Base-by-base conservation (phyloP, 2,329 filamentous ascomycete species). In the Lasiodiplodia gonubiensis region DNA sequence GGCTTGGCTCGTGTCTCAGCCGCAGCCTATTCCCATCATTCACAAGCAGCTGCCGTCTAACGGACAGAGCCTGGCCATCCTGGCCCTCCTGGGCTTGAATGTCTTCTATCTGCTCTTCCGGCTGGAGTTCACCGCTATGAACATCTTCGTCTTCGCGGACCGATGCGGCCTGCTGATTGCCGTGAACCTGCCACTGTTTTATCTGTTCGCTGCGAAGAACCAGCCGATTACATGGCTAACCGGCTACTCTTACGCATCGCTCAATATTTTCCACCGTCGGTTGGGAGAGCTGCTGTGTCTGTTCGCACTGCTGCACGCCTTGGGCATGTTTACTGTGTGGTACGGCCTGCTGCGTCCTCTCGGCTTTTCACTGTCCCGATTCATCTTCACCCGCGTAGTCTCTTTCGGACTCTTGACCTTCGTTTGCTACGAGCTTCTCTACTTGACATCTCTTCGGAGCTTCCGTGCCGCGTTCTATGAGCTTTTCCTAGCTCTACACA, bases 191-290 rank as follows among this genome's bases (percentile, higher is more conserved):
- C 83, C 84, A 3, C 75, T 85, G 48, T 80, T 90, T 3, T 90
- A 91, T 74, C 79, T 90, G 4, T 80, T 91, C 3, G 84, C 86
- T 2, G 88, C 89, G 37, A 91, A 91, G 75, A 90, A 88, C 68
- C 88, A 90, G 69, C 89, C 88, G 0, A 73, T 90, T 39, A 85
- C 86, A 68, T 71, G 82, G 2, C 78, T 91, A 21, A 90, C 88
- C 0, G 88, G 88, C 4, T 84, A 85, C 69, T 90, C 88, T 0
- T 91, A 91, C 72, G 88, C 90, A 75, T 84, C 86, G 5, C 79
- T 90, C 51, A 90, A 90, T 73, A 85, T 90, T 54, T 84, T 90
- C 66, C 88, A 91, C 73, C 85, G 88, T 42, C 82, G 88, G 4
- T 80, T 90, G 1, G 88, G 88, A 27, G 88, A 90, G 74, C 74